Conservation (phyloP, 75 land plant species). For the Pinus tabuliformis region DNA sequence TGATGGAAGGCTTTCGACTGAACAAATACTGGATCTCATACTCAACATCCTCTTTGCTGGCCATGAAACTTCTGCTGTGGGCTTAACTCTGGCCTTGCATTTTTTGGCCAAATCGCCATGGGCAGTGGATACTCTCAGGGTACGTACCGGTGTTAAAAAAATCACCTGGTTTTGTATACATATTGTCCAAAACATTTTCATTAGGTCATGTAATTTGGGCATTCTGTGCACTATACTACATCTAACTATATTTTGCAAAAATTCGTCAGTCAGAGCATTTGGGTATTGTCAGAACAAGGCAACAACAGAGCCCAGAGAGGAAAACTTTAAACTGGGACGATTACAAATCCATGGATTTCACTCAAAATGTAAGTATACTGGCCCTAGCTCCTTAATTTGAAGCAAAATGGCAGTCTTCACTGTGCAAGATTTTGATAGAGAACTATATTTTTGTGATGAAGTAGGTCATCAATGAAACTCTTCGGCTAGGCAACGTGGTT, state of each 20-base stretch:
- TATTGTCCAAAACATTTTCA: background rate
- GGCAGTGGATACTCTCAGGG: conserved; percentile 56
- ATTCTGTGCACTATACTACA: no score
- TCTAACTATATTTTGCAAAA: no score
- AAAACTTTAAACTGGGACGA: conserved; percentile 70
- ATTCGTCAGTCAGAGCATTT: conserved; percentile 33
- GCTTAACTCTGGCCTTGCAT: conserved; percentile 64
- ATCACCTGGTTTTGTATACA: background rate
- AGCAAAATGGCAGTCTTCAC: background rate
- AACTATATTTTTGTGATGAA: background rate
- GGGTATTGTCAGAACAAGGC: conserved; percentile 33
- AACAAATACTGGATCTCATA: conserved; percentile 73
- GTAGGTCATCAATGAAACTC: conserved; percentile 90
- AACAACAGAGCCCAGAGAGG: conserved; percentile 27
- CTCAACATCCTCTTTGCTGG: conserved; percentile 89
- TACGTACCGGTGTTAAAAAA: conserved; percentile 8
- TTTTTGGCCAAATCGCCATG: conserved; percentile 49
- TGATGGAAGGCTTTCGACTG: conserved; percentile 56
- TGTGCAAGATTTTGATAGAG: background rate
- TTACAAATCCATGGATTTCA: conserved; percentile 87
- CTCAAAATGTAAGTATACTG: conserved; percentile 59
- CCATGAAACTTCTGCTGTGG: conserved; percentile 82
- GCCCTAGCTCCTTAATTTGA: no score
- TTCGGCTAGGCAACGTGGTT: conserved; percentile 86
- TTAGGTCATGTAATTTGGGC: no score